Conservation (phyloP, 2,329 filamentous ascomycete genomes). For the Atkinsonella texensis region DNA sequence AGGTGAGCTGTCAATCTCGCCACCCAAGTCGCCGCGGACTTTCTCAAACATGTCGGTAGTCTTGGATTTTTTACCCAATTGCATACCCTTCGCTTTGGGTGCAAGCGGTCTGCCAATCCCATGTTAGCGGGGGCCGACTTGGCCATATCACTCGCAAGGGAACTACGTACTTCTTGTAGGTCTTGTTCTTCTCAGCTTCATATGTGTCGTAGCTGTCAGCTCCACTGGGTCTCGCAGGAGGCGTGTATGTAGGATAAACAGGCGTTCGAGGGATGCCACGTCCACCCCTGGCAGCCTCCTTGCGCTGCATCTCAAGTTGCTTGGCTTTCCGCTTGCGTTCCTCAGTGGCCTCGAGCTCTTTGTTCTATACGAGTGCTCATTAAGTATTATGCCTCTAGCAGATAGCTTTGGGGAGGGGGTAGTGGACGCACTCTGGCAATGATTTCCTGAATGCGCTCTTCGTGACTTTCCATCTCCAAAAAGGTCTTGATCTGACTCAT, state of each 20-base stretch:
- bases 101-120: conserved; percentile 38
- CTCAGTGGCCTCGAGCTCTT: conserved; percentile 94
- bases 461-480: conserved; percentile 97
- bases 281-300: conserved; percentile 74
- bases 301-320: conserved; percentile 96
- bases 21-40: conserved; percentile 82
- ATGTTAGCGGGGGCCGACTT: neutral
- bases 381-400: neutral
- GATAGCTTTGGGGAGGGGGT: too few species aligned
- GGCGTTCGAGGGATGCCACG: conserved; percentile 62
- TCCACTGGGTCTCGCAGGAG: conserved; percentile 60
- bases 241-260: conserved; percentile 79
- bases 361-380: conserved; percentile 53
- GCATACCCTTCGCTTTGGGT: conserved; percentile 94
- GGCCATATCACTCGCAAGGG: neutral
- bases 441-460: conserved; percentile 97
- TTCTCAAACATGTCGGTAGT: conserved; percentile 95
- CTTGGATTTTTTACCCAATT: conserved; percentile 97
- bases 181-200: conserved; percentile 95
- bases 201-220: conserved; percentile 86
- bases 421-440: conserved; percentile 61
- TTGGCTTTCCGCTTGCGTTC: conserved; percentile 98
- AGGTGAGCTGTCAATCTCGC: conserved; percentile 67
- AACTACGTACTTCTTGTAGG: conserved; percentile 57
- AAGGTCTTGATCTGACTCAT: conserved; percentile 98